Evolutionary conservation across 108 stramenopile species (phyloP), one percentile per base, ranked within the genome.

Genomic region (Aurantiochytrium sp.): DNA sequence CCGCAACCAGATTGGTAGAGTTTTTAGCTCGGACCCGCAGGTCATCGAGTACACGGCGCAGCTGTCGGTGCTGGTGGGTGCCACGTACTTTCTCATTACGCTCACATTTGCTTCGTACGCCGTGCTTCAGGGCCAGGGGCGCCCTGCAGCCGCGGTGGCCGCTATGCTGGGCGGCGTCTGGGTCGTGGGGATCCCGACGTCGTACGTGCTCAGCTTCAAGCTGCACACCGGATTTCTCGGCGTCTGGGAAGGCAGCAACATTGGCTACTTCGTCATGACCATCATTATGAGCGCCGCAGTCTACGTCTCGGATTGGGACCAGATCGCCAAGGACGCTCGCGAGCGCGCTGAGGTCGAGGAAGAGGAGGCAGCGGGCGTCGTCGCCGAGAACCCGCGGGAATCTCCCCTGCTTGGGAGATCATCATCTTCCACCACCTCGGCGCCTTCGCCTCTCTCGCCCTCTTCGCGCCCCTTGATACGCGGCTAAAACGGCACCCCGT

Each of bases 251-350:
- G 73, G 73, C 3, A 48, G 42, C 30, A 41, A 48, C 39, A 48
- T 81, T 81, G 73, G 73, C 27, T 81, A 81, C 45, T 12, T 48
- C n/a, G 39, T 81, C 42, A 81, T 81, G 73, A 81, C 73, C 42
- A 48, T 48, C 42, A 81, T 81, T 3, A 81, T 81, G 39, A 48
- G n/a, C n/a, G 39, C 30, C 45, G 42, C 39, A 19, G 73, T 81
- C 19, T 81, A 81, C 73, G 6, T 30, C 32, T 81, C 73, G 10
- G 45, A 81, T 24, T 81, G 73, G 73, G 73, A 81, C n/a, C n/a
- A 81, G 39, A 41, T 81, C 12, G 39, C 73, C 15, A 15, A 42
- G 15, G 45, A 81, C 19, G 73, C 73, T 12, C 73, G 73, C 24
- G 73, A 81, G 42, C 73, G 73, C 24, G 45, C 42, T 19, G 73